Evolutionary conservation across 768 basidiomycete species (phyloP).

Genomic region (Calocera cornea): DNA sequence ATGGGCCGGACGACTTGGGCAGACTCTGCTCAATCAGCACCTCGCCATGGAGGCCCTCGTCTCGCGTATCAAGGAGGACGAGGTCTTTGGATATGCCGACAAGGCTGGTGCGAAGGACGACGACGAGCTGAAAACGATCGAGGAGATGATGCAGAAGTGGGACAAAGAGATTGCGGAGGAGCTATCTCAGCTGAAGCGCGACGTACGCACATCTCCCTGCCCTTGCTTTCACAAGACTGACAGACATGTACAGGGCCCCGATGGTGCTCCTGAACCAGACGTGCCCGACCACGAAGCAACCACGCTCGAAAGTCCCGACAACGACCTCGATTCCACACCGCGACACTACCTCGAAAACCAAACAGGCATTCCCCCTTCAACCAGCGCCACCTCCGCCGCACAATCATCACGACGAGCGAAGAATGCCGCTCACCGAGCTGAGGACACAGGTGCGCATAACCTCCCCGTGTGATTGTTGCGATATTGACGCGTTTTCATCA

Average conservation of each 20-base stretch:
- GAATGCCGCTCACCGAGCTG: conserved; percentile 79
- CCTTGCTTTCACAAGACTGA: neutral
- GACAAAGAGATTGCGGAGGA: neutral
- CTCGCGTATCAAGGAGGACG: neutral
- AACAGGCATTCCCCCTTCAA: neutral
- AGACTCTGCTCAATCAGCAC: conserved; percentile 6
- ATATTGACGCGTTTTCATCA: conserved; percentile 25
- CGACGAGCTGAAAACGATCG: conserved; percentile 8
- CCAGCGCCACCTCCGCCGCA: conserved; percentile 41
- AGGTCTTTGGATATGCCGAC: conserved; percentile 4
- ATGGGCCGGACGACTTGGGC: neutral
- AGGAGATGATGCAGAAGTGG: conserved; percentile 7
- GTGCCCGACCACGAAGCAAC: neutral
- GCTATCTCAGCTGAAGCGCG: neutral
- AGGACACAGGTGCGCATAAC: conserved; percentile 63
- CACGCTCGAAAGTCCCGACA: neutral
- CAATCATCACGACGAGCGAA: conserved; percentile 74
- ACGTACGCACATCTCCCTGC: neutral
- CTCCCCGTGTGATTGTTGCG: neutral
- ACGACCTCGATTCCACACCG: neutral
- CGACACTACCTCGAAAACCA: neutral
- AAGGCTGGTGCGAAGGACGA: conserved; percentile 3
- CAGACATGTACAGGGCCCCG: neutral
- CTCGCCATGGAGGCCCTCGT: conserved; percentile 5
- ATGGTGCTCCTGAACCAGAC: neutral